Evolutionary conservation across 2,329 filamentous ascomycete genomes (phyloP).

Genomic region (Phialophora macrospora): DNA sequence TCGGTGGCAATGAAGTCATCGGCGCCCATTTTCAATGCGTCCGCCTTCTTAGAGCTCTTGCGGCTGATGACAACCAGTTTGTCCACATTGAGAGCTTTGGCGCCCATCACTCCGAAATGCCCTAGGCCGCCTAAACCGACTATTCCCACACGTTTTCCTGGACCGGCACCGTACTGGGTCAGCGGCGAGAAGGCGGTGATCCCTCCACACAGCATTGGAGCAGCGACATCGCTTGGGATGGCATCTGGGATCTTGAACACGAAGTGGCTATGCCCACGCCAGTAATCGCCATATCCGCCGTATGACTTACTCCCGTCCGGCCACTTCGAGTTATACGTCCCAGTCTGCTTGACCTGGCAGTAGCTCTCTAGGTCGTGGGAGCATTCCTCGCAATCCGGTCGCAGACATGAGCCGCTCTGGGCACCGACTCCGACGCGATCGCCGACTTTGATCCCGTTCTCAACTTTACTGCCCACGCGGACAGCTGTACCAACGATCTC

Average conservation of each 20-base stretch:
- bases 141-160: conserved; percentile 73
- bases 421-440: conserved; percentile 69
- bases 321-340: conserved; percentile 66
- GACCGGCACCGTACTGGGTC: conserved; percentile 68
- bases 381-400: conserved; percentile 61
- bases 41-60: conserved; percentile 55
- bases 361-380: conserved; percentile 50
- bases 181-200: conserved; percentile 75
- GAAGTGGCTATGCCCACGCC: conserved; percentile 56
- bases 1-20: conserved; percentile 62
- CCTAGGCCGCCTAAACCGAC: conserved; percentile 75
- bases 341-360: conserved; percentile 46
- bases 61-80: conserved; percentile 64
- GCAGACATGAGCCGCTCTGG: conserved; percentile 62
- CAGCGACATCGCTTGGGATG: conserved; percentile 57
- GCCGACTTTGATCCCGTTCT: conserved; percentile 64
- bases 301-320: conserved; percentile 67
- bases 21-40: conserved; percentile 61
- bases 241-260: conserved; percentile 55
- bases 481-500: conserved; percentile 67
- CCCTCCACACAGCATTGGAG: conserved; percentile 78
- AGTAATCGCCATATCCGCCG: conserved; percentile 66
- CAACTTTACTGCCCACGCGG: conserved; percentile 56
- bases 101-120: conserved; percentile 74
- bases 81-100: conserved; percentile 71